Conservation (phyloP, 139 green algal genomes). For the Pseudopediastrum boryanum region DNA sequence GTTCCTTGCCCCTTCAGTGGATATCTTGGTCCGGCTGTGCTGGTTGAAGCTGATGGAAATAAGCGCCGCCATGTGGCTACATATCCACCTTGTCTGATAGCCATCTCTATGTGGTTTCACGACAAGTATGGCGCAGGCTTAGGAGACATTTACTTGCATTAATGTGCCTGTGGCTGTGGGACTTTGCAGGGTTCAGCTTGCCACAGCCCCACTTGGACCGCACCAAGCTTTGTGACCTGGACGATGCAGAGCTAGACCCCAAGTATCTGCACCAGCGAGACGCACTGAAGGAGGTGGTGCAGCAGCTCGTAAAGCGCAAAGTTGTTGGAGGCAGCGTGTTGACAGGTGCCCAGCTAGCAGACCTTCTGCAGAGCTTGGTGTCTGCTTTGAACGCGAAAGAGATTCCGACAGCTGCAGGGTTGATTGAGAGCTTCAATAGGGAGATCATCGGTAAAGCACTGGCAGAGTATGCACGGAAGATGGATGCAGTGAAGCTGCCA, state of each 20-base stretch:
- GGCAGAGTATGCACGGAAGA: not conserved
- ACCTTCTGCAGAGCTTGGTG: slow-evolving; percentile 45
- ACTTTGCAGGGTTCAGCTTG: no score
- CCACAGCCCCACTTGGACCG: slow-evolving; percentile 90
- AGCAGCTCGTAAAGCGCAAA: slow-evolving; percentile 35
- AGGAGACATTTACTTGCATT: no score
- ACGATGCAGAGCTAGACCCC: slow-evolving; percentile 58
- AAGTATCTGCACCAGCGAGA: slow-evolving; percentile 55
- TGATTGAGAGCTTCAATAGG: slow-evolving; percentile 62
- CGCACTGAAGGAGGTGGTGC: slow-evolving; percentile 59
- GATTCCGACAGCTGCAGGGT: slow-evolving; percentile 49
- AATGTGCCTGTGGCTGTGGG: no score
- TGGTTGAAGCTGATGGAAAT: no score
- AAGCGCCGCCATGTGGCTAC: no score
- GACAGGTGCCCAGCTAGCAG: slow-evolving; percentile 34
- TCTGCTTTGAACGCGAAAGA: slow-evolving; percentile 45
- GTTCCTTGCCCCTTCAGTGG: no score
- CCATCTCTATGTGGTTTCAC: no score
- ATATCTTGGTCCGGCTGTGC: no score
- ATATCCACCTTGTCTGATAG: no score
- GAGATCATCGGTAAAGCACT: slow-evolving; percentile 45
- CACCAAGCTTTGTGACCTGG: slow-evolving; percentile 81
- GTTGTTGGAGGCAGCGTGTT: slow-evolving; percentile 13
- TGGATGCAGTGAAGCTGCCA: slow-evolving; percentile 58
- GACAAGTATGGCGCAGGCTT: no score